Percentiles rank a stretch among this genome's conserved stretches.
phyloP scores from a whole-genome alignment of 2,329 filamentous ascomycete species.

The Incumbomyces delicatus region DNA sequence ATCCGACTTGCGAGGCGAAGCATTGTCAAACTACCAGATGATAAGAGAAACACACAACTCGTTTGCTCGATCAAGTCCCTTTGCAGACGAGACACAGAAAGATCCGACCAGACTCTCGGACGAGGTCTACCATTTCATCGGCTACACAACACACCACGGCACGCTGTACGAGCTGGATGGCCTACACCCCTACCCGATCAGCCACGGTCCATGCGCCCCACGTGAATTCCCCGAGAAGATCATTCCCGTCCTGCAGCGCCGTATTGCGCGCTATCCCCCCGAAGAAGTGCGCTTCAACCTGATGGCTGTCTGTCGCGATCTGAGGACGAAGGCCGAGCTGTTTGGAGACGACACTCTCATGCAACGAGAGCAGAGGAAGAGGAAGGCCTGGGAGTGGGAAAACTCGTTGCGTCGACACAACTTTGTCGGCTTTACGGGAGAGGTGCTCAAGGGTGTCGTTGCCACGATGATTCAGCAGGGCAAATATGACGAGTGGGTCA shows the following conservation, averaged over 20 bases:
- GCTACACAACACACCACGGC: constrained; percentile 73
- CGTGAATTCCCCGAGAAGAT: constrained; percentile 69
- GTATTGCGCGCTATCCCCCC: constrained; percentile 74
- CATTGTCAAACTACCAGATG: constrained; percentile 58
- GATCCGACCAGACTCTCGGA: constrained; percentile 62
- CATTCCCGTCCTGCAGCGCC: constrained; percentile 73
- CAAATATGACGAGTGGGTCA: constrained; percentile 71
- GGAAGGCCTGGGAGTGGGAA: constrained; percentile 84
- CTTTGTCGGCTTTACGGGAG: constrained; percentile 90
- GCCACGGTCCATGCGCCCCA: constrained; percentile 64
- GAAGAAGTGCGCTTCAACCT: constrained; percentile 93
- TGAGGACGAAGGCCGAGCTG: constrained; percentile 65
- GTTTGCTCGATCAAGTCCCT: constrained; percentile 79
- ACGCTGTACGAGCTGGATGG: constrained; percentile 91
- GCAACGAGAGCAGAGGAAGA: constrained; percentile 70
- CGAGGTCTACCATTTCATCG: constrained; percentile 96
- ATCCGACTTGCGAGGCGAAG: constrained; percentile 61
- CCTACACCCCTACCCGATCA: constrained; percentile 83
- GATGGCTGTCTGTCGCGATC: constrained; percentile 80
- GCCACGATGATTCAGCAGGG: constrained; percentile 59
- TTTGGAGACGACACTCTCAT: constrained; percentile 74
- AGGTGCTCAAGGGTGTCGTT: constrained; percentile 82
- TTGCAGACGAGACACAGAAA: constrained; percentile 79
- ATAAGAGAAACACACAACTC: constrained; percentile 79
- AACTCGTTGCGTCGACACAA: constrained; percentile 87